Conservation (phyloP, 805 yeast genomes). For the Saccharomycopsis olivae region DNA sequence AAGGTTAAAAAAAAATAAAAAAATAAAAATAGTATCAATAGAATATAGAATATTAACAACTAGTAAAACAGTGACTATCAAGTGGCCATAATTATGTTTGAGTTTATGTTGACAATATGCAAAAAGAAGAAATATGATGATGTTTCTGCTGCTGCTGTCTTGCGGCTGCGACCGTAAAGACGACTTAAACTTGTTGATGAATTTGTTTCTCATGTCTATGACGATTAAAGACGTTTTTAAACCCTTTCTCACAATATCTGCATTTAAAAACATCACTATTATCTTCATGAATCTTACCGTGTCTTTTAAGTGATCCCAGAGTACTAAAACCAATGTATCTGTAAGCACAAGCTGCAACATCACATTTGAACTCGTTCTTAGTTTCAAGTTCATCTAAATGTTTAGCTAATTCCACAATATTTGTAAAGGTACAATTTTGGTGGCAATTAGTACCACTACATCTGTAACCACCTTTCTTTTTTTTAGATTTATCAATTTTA, state of each 20-base stretch:
- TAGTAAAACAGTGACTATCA: no score
- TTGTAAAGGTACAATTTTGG: slow-evolving; percentile 11
- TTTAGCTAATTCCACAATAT: slow-evolving; percentile 13
- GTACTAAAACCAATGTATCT: slow-evolving; percentile 17
- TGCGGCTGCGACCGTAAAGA: no score
- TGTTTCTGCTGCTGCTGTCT: no score
- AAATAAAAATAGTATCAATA: no score
- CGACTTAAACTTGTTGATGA: no score
- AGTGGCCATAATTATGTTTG: no score
- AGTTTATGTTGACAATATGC: no score
- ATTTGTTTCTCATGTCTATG: slow-evolving; percentile 15
- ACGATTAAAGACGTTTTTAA: slow-evolving; percentile 11
- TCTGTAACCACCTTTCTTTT: slow-evolving; percentile 18
- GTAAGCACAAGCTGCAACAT: slow-evolving; percentile 9
- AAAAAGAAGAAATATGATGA: no score
- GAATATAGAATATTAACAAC: no score
- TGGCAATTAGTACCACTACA: slow-evolving; percentile 15
- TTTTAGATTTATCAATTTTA: slow-evolving; percentile 10
- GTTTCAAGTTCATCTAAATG: slow-evolving; percentile 14
- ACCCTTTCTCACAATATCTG: slow-evolving; percentile 8
- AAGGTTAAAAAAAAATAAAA: no score
- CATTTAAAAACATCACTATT: slow-evolving; percentile 8
- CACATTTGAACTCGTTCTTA: slow-evolving; percentile 15
- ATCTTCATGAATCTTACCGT: slow-evolving; percentile 10
- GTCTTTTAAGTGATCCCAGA: slow-evolving; percentile 16